A percentile compares a stretch with the other conserved stretches of the same genome.
Conservation (phyloP, 2,329 filamentous ascomycete genomes). For the Xylaria sp. region DNA sequence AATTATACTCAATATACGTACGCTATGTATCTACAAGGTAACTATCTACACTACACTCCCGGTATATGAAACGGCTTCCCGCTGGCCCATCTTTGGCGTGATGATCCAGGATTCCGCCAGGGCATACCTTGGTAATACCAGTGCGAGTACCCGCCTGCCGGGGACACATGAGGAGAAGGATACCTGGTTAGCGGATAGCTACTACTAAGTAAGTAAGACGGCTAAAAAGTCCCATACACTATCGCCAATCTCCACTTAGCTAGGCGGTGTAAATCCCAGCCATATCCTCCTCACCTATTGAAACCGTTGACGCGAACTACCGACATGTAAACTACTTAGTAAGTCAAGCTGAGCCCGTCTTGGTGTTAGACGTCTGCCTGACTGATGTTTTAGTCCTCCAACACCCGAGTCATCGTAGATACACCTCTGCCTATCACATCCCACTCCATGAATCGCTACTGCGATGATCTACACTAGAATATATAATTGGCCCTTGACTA, state of each 20-base stretch:
- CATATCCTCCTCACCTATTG: background rate
- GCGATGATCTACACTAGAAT: too few relatives aligned
- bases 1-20: background rate
- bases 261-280: background rate
- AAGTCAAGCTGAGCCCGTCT: background rate
- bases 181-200: too few relatives aligned
- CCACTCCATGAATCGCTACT: too few relatives aligned
- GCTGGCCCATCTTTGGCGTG: background rate
- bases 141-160: too few relatives aligned
- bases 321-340: background rate
- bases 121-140: background rate
- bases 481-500: too few relatives aligned
- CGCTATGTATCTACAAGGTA: background rate
- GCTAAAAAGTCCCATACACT: background rate
- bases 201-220: too few relatives aligned
- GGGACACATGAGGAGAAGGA: background rate
- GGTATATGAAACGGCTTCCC: background rate
- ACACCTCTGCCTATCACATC: too few relatives aligned
- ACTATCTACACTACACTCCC: background rate
- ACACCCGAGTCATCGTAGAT: too few relatives aligned
- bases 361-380: background rate
- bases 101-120: background rate
- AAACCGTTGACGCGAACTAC: background rate
- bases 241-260: background rate
- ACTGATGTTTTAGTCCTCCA: too few relatives aligned